Conservation (phyloP, 495 filamentous ascomycete species). For the Hypoxylon rickii region DNA sequence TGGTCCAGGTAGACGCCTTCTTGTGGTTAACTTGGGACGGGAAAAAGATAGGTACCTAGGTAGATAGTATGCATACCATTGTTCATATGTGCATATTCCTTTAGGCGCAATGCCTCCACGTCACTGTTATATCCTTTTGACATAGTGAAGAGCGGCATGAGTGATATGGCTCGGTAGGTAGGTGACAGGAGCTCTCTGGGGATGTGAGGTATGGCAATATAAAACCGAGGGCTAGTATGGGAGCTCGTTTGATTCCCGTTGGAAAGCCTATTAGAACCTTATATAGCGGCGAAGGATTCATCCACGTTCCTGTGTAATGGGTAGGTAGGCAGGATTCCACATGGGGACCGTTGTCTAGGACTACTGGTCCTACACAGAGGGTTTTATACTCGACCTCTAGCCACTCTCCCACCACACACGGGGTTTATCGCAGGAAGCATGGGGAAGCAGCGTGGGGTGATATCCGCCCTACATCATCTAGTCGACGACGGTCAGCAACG, state of each 20-base stretch:
- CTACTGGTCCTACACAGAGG: slow-evolving; percentile 13
- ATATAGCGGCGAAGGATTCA: no score
- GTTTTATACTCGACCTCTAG: slow-evolving; percentile 29
- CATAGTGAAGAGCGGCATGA: slow-evolving; percentile 29
- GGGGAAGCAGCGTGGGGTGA: slow-evolving; percentile 34
- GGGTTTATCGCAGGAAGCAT: slow-evolving; percentile 22
- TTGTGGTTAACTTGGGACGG: slow-evolving; percentile 1
- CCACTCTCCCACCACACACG: slow-evolving; percentile 21
- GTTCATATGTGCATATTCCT: slow-evolving; percentile 56
- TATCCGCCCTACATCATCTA: slow-evolving; percentile 36
- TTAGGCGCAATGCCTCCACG: slow-evolving; percentile 47
- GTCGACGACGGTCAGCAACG: slow-evolving; percentile 32
- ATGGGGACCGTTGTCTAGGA: slow-evolving; percentile 1
- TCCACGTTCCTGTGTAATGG: no score
- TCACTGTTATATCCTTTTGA: slow-evolving; percentile 42
- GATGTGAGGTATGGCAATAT: no score
- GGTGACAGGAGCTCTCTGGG: no score
- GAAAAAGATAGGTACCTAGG: background rate
- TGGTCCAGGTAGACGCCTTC: slow-evolving; percentile 72
- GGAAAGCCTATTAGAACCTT: no score
- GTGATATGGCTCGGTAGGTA: slow-evolving; percentile 1
- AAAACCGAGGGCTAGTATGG: background rate
- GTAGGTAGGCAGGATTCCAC: no score
- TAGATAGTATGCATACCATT: slow-evolving; percentile 36
- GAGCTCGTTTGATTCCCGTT: no score